Base-by-base conservation (phyloP, 352 stramenopile species). In the Paralagenidium karlingii region DNA sequence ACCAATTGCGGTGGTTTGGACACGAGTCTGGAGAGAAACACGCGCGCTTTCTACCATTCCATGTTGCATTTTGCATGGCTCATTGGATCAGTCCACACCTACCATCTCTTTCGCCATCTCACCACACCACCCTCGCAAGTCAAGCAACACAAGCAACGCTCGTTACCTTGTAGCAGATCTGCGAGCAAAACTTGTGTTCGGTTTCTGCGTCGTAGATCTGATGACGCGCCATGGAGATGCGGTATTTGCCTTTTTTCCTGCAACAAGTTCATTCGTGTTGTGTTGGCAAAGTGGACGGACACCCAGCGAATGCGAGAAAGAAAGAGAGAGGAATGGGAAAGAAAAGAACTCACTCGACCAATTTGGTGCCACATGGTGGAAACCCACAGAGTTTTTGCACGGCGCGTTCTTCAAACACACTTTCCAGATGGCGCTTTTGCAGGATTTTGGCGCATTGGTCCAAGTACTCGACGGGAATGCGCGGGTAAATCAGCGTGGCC, bases 1-100 rank as follows among this genome's bases (percentile, higher is more conserved):
- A 88, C 57, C n/a, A 91, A 57, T 40, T 91, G 78, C 24, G 75
- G 70, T n/a, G 78, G 74, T 38, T 88, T 91, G 34, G 68, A 49
- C 22, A 55, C 62, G 4, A 91, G 56, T 47, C 56, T 67, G 12
- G 67, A 68, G n/a, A 83, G 34, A 28, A 70, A 57, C 16, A 80
- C 52, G 5, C 65, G 63, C 30, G 71, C 71, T 77, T 82, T 86
- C 78, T 91, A 45, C 13, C 5, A 33, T n/a, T n/a, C n/a, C n/a
- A n/a, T n/a, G n/a, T n/a, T n/a, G n/a, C n/a, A n/a, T n/a, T n/a
- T n/a, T n/a, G n/a, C n/a, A n/a, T n/a, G n/a, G n/a, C n/a, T n/a
- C n/a, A n/a, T n/a, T n/a, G n/a, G n/a, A n/a, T n/a, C n/a, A n/a
- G n/a, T n/a, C n/a, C n/a, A n/a, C n/a, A n/a, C n/a, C n/a, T n/a